Base-by-base conservation (phyloP, 1,284 basidiomycete genomes). In the Boletellus deceptivus region DNA sequence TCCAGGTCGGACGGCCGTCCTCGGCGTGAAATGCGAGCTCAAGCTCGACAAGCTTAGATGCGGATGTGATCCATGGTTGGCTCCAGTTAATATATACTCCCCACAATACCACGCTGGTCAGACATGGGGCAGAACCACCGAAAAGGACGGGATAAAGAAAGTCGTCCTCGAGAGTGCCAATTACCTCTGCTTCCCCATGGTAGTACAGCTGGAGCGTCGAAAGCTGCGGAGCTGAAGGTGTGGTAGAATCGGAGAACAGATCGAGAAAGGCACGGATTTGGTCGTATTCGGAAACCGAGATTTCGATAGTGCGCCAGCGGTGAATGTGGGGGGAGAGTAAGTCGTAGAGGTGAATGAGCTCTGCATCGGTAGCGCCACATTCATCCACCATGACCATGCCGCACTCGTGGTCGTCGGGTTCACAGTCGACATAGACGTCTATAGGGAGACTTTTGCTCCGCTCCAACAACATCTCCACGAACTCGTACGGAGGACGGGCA, bases 41-140 rank as follows among this genome's bases (percentile, higher is more conserved):
- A 17, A 87, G 58, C 13, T 76, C 72, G n/a, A 57, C 60, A 22
- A 87, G 65, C 10, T 55, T 58, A 18, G 54, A 16, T 64, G 72
- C 33, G 56, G 59, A 34, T 77, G 65, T 41, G 78, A 73, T 29
- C 70, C 59, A 9, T 69, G 57, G 10, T 72, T 75, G 44, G 63
- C 64, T 71, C 84, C 85, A 87, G 49, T 82, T 75, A 24, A 86
- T 59, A 51, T 85, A 83, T 2, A 86, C 79, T 31, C 82, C 83
- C 80, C 80, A 84, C 17, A 87, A 68, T 3, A 70, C 66, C 18
- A 78, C 62, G 7, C 64, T 58, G n/a, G 62, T 67, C 4, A 87
- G 65, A 14, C 67, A 72, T 2, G 84, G 84, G n/a, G 77, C 77
- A 35, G 70, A 66, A 0, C 80, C 81, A 17, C 74, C 62, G 66